Percentiles rank a stretch among this genome's conserved stretches.
Conservation (phyloP, 2,329 filamentous ascomycete species). For the Epichloe elymi region DNA sequence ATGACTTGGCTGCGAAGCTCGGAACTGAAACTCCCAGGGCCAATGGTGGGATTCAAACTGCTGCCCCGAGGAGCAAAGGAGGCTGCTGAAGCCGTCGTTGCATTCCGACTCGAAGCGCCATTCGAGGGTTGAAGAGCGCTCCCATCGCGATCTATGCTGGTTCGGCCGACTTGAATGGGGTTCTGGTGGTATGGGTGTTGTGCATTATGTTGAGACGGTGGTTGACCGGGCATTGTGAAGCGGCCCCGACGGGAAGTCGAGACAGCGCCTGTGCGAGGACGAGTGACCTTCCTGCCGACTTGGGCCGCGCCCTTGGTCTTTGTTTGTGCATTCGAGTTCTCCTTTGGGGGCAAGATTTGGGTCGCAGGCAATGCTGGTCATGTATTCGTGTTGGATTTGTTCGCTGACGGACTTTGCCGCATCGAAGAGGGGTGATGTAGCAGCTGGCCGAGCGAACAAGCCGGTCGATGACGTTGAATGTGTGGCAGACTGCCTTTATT, state of each 20-base stretch:
- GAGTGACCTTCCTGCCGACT: slow-evolving; percentile 22
- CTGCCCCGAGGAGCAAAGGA: slow-evolving; percentile 54
- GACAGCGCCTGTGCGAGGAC: slow-evolving; percentile 21
- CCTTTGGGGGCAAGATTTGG: not conserved
- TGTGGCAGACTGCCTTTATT: too few relatives aligned
- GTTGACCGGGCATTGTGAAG: slow-evolving; percentile 19
- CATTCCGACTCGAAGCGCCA: slow-evolving; percentile 29
- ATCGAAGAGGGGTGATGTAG: not conserved
- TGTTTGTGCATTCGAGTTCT: slow-evolving; percentile 24
- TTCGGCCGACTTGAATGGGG: slow-evolving; percentile 18
- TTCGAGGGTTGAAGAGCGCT: slow-evolving; percentile 35
- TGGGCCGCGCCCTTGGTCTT: slow-evolving; percentile 25
- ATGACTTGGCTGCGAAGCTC: slow-evolving; percentile 63
- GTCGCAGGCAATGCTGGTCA: not conserved
- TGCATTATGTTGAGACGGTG: slow-evolving; percentile 22
- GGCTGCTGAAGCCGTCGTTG: slow-evolving; percentile 40
- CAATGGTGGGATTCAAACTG: slow-evolving; percentile 57
- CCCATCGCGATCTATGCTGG: slow-evolving; percentile 44
- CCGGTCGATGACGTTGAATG: not conserved
- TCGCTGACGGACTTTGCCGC: not conserved
- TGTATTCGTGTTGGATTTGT: not conserved
- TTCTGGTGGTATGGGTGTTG: slow-evolving; percentile 20
- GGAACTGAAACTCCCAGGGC: slow-evolving; percentile 77
- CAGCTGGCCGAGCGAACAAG: not conserved
- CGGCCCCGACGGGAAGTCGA: slow-evolving; percentile 18